A percentile compares a stretch with the other conserved stretches of the same genome.
Evolutionary conservation across 495 filamentous ascomycete species (phyloP).

Genomic region (Articulospora tetracladia): DNA sequence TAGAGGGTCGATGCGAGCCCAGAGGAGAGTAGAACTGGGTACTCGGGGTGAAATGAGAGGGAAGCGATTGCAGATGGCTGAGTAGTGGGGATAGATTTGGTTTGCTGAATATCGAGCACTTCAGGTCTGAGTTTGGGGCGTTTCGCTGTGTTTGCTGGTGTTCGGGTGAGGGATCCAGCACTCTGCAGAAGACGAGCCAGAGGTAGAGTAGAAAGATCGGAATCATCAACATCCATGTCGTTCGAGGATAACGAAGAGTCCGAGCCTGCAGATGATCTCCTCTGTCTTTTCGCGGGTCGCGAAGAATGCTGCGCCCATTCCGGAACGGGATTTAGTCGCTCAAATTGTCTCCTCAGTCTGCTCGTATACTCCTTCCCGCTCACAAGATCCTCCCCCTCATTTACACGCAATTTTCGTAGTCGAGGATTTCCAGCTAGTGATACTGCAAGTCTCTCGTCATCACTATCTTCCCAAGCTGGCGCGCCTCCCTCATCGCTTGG

Average conservation of each 20-base stretch:
- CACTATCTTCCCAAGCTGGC: slow-evolving; percentile 89
- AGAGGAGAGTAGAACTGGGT: slow-evolving; percentile 84
- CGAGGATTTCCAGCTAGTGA: slow-evolving; percentile 71
- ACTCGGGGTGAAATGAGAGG: slow-evolving; percentile 81
- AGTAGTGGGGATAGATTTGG: slow-evolving; percentile 44
- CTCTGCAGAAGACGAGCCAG: slow-evolving; percentile 76
- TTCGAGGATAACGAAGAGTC: slow-evolving; percentile 37
- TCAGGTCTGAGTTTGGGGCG: slow-evolving; percentile 73
- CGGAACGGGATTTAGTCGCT: slow-evolving; percentile 73
- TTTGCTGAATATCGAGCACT: slow-evolving; percentile 75
- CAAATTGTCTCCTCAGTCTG: slow-evolving; percentile 75
- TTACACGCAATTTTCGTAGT: slow-evolving; percentile 74
- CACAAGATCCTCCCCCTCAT: slow-evolving; percentile 80
- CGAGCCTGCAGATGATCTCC: slow-evolving; percentile 43
- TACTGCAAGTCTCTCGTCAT: slow-evolving; percentile 82
- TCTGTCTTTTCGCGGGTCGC: slow-evolving; percentile 47
- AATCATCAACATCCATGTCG: slow-evolving; percentile 57
- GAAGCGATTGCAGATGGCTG: slow-evolving; percentile 74
- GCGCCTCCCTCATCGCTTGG: slow-evolving; percentile 32
- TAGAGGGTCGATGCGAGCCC: slow-evolving; percentile 79
- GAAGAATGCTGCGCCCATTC: slow-evolving; percentile 64
- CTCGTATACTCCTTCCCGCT: slow-evolving; percentile 80
- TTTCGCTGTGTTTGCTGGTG: slow-evolving; percentile 38
- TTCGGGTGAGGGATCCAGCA: slow-evolving; percentile 48
- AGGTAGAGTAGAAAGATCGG: slow-evolving; percentile 63